Conservation (phyloP, 2,329 filamentous ascomycete species). For the Thelonectria blattea region DNA sequence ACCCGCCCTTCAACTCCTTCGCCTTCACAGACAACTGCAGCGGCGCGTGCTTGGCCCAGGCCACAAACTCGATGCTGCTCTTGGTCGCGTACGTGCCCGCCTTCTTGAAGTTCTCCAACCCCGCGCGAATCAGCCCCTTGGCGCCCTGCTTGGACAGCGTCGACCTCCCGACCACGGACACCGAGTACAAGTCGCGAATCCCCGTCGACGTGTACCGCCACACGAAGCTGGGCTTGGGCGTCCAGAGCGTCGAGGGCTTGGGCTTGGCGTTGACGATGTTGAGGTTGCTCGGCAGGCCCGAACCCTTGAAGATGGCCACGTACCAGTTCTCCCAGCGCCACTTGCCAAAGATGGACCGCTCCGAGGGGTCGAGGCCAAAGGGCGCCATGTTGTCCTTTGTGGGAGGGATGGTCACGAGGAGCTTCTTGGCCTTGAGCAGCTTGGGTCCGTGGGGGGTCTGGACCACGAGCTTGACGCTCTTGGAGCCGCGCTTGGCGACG, state of each 20-base stretch:
- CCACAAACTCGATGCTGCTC: conserved; percentile 37
- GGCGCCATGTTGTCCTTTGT: conserved; percentile 29
- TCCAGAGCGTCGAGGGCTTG: background rate
- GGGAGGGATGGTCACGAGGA: conserved; percentile 35
- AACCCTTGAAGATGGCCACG: background rate
- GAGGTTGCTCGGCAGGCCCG: background rate
- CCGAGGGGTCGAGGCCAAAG: conserved; percentile 26
- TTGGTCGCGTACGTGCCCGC: background rate
- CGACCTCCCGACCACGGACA: background rate
- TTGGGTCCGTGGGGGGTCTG: conserved; percentile 1
- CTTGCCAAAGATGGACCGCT: conserved; percentile 30
- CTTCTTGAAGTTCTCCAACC: background rate
- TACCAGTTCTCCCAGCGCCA: conserved; percentile 8
- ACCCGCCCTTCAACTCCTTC: conserved; percentile 45
- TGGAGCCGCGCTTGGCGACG: conserved; percentile 18
- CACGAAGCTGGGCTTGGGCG: background rate
- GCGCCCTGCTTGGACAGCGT: background rate
- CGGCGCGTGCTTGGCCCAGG: conserved; percentile 44
- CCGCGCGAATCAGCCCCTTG: background rate
- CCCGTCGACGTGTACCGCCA: background rate
- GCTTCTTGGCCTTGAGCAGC: conserved; percentile 31
- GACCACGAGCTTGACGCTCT: conserved; percentile 26
- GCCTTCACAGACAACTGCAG: conserved; percentile 41
- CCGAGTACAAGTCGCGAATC: background rate
- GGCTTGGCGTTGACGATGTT: background rate